phyloP scores from a whole-genome alignment of 164 flowering plant species.

The Chloranthus sessilifolius region DNA sequence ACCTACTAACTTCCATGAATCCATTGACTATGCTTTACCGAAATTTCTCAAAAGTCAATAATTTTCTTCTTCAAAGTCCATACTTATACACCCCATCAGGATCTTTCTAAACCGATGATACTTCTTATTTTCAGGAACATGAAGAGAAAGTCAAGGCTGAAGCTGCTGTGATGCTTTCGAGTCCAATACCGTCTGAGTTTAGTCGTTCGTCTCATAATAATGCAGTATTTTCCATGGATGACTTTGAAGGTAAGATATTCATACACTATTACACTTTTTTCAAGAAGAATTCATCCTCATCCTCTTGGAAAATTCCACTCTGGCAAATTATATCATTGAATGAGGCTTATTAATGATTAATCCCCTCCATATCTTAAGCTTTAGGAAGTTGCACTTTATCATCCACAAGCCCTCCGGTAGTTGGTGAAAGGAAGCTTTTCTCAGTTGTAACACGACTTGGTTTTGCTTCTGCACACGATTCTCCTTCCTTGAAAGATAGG shows the following conservation, averaged over 20 bases:
- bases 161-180: slow-evolving; percentile 33
- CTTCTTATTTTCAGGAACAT: slow-evolving; percentile 38
- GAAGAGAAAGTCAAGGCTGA: slow-evolving; percentile 73
- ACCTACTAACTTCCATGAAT: no score
- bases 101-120: no score
- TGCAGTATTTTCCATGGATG: slow-evolving; percentile 75
- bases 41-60: no score
- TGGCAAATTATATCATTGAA: no score
- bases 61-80: no score
- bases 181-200: slow-evolving; percentile 23
- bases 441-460: slow-evolving; percentile 88
- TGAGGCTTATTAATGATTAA: background rate
- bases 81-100: no score
- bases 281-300: no score
- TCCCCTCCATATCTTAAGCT: slow-evolving; percentile 41
- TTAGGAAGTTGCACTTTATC: slow-evolving; percentile 48
- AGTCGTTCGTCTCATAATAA: slow-evolving; percentile 24
- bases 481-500: slow-evolving; percentile 53
- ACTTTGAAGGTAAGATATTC: slow-evolving; percentile 60
- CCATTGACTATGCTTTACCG: no score
- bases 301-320: background rate
- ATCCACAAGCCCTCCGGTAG: slow-evolving; percentile 62
- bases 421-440: slow-evolving; percentile 55
- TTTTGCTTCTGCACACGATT: slow-evolving; percentile 82
- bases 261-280: no score